phyloP scores from a whole-genome alignment of 2,329 filamentous ascomycete species.

The Incumbomyces lentus region DNA sequence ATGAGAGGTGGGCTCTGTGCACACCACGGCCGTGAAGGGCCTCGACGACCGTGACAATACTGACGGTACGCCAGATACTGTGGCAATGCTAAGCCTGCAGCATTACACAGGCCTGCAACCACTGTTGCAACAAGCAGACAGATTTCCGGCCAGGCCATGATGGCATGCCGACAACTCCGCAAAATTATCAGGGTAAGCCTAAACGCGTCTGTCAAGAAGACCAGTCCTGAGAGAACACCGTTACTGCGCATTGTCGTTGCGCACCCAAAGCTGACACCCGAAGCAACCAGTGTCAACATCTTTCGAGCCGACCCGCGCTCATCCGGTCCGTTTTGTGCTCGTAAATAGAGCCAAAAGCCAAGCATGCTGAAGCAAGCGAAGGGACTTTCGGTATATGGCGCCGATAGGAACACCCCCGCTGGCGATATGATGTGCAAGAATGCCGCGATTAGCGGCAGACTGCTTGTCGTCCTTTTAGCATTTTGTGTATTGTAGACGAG shows the following conservation, averaged over 20 bases:
- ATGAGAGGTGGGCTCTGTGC: constrained; percentile 64
- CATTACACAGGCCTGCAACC: constrained; percentile 58
- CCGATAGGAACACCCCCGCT: constrained; percentile 78
- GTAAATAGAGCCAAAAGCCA: constrained; percentile 60
- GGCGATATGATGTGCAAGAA: constrained; percentile 74
- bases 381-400: constrained; percentile 71
- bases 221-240: constrained; percentile 55
- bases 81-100: constrained; percentile 56
- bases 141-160: constrained; percentile 31
- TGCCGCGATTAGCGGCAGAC: constrained; percentile 57
- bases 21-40: constrained; percentile 61
- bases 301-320: constrained; percentile 37
- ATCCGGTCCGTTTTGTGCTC: constrained; percentile 22
- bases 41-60: constrained; percentile 47
- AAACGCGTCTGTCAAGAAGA: constrained; percentile 1
- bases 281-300: constrained; percentile 33
- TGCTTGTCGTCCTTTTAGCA: constrained; percentile 21
- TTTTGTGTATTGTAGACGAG: constrained; percentile 20
- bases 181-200: constrained; percentile 26
- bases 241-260: constrained; percentile 73
- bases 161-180: constrained; percentile 41
- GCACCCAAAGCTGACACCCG: constrained; percentile 60
- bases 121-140: constrained; percentile 49
- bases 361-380: constrained; percentile 69
- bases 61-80: constrained; percentile 64